Evolutionary conservation across 2,329 filamentous ascomycete genomes (phyloP).

Genomic region (Cryphonectria parasitica): DNA sequence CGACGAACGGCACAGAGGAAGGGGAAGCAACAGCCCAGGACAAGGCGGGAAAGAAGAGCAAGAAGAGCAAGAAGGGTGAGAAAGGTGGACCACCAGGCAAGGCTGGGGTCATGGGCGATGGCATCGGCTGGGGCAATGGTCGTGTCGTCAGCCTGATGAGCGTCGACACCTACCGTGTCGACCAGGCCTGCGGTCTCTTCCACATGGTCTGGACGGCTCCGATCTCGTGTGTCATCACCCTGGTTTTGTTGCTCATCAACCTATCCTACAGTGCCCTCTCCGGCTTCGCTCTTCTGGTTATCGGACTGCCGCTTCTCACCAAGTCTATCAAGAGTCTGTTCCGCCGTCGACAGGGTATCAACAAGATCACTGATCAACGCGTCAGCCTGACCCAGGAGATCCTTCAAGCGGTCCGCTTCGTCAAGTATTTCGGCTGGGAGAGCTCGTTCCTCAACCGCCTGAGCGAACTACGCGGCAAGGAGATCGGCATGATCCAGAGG

Average conservation of each 20-base stretch:
- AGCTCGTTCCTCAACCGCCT: constrained; percentile 80
- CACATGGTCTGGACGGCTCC: constrained; percentile 91
- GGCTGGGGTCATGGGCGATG: constrained; percentile 65
- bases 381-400: constrained; percentile 94
- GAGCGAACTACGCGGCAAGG: constrained; percentile 71
- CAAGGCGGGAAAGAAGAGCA: constrained; percentile 41
- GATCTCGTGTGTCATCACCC: constrained; percentile 75
- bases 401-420: constrained; percentile 85
- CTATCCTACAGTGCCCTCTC: constrained; percentile 87
- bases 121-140: constrained; percentile 88
- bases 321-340: constrained; percentile 78
- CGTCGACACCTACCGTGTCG: constrained; percentile 90
- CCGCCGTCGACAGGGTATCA: constrained; percentile 75
- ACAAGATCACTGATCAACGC: constrained; percentile 90
- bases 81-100: constrained; percentile 41
- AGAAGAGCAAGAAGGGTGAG: constrained; percentile 43
- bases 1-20: constrained; percentile 48
- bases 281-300: constrained; percentile 79
- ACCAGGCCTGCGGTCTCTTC: constrained; percentile 85
- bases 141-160: constrained; percentile 93
- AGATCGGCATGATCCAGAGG: constrained; percentile 84
- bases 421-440: constrained; percentile 98
- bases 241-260: constrained; percentile 82
- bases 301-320: constrained; percentile 78
- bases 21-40: constrained; percentile 41